A percentile compares a stretch with the other conserved stretches of the same genome.
Conservation (phyloP, 2,329 filamentous ascomycete species). For the Phialophora chinensis region DNA sequence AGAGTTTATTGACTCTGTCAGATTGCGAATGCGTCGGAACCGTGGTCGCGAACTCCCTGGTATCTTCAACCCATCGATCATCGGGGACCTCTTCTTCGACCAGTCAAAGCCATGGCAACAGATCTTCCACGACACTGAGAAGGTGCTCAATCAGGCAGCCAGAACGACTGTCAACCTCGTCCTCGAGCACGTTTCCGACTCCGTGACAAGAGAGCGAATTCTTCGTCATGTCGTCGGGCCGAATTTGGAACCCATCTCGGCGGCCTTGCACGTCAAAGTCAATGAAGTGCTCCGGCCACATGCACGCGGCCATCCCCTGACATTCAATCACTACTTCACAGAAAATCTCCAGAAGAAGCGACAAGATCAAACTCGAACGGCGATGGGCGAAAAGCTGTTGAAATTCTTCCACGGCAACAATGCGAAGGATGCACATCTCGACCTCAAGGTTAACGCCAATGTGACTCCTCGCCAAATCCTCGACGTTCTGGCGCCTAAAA, state of each 20-base stretch:
- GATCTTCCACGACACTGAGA: constrained; percentile 38
- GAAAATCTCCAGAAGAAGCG: constrained; percentile 43
- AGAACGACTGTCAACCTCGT: constrained; percentile 36
- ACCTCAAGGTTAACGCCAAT: not conserved
- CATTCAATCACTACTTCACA: constrained; percentile 48
- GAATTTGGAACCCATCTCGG: constrained; percentile 36
- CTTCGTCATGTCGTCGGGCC: constrained; percentile 36
- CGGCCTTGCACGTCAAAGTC: constrained; percentile 50
- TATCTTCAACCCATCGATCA: constrained; percentile 43
- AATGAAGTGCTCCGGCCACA: constrained; percentile 55
- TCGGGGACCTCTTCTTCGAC: constrained; percentile 45
- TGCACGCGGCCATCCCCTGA: constrained; percentile 47
- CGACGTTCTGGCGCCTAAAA: constrained; percentile 39
- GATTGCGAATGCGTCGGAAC: constrained; percentile 30
- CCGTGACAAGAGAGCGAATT: constrained; percentile 37
- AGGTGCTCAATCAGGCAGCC: constrained; percentile 41
- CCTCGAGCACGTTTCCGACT: constrained; percentile 40
- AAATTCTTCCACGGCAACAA: constrained; percentile 4
- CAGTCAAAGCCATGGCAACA: constrained; percentile 45
- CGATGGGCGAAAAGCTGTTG: constrained; percentile 19
- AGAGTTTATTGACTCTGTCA: constrained; percentile 22
- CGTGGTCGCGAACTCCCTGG: constrained; percentile 47
- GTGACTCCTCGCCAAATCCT: constrained; percentile 34
- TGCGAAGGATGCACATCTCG: not conserved
- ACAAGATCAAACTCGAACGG: constrained; percentile 7